Conservation (phyloP, 2,329 filamentous ascomycete species). For the Zymoseptoria tritici region DNA sequence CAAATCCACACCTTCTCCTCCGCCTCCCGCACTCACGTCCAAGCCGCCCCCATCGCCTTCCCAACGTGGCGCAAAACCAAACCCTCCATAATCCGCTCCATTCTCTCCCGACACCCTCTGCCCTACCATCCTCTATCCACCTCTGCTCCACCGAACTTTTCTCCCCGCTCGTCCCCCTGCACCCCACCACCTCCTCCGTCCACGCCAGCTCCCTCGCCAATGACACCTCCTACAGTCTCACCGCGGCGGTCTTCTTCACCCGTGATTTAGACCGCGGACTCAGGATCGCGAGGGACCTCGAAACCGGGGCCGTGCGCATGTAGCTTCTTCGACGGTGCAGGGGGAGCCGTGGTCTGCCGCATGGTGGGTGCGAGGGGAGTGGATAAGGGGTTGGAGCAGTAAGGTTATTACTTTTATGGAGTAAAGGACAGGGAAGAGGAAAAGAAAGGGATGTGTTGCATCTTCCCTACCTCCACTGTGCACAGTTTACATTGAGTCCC, state of each 20-base stretch:
- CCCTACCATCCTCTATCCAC: too few relatives aligned
- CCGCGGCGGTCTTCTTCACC: conserved; percentile 69
- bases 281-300: conserved; percentile 38
- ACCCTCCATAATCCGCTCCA: conserved; percentile 44
- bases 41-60: conserved; percentile 58
- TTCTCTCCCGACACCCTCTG: too few relatives aligned
- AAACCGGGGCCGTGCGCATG: conserved; percentile 54
- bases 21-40: conserved; percentile 48
- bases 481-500: too few relatives aligned
- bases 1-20: conserved; percentile 2
- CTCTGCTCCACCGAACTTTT: too few relatives aligned
- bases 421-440: background rate
- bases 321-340: conserved; percentile 46
- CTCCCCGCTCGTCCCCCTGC: too few relatives aligned
- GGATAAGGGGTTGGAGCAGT: conserved; percentile 13
- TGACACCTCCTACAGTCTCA: conserved; percentile 72
- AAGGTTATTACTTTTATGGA: conserved; percentile 26
- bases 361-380: too few relatives aligned
- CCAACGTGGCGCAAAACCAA: conserved; percentile 60
- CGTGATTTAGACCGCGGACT: conserved; percentile 49
- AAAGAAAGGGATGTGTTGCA: too few relatives aligned
- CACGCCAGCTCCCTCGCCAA: conserved; percentile 70
- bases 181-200: too few relatives aligned
- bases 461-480: too few relatives aligned
- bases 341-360: too few relatives aligned